These are phyloP conservation scores for Carex cristatella DNA, from an alignment of 176 grass and related monocot genomes.

Conservation along the genomic window DNA sequence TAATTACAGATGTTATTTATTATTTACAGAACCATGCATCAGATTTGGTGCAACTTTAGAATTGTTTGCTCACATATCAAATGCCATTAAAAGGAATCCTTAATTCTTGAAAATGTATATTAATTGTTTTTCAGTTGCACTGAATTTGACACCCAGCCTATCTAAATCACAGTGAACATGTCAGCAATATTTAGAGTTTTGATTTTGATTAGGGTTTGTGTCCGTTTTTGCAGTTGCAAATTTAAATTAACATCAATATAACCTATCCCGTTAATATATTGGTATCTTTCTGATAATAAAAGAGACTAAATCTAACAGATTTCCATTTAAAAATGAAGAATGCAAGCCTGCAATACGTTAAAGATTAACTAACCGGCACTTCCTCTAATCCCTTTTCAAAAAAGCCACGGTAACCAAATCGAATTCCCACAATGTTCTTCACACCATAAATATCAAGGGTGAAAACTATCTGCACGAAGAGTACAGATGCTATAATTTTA, in stretches of 20 bases:
- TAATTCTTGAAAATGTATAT: neutral
- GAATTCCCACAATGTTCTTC: conserved; percentile 94
- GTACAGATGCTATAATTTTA: neutral
- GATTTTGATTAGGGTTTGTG: neutral
- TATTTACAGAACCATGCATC: neutral
- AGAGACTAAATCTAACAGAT: neutral
- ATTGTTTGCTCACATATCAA: neutral
- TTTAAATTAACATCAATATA: neutral
- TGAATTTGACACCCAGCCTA: neutral
- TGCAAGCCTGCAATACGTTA: neutral
- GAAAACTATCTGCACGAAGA: conserved; percentile 74
- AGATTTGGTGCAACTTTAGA: neutral
- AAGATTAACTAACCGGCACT: conserved; percentile 53
- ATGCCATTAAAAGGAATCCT: neutral
- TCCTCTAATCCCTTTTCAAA: conserved; percentile 79
- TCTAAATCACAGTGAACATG: neutral
- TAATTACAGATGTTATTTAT: neutral
- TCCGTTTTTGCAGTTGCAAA: neutral
- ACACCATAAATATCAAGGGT: conserved; percentile 90
- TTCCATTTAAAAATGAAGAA: neutral
- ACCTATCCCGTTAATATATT: neutral
- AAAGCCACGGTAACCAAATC: conserved; percentile 88
- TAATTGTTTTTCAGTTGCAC: neutral
- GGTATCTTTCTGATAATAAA: neutral
- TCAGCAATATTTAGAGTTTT: neutral